Evolutionary conservation across 441 rosid species (phyloP).

Genomic region (Arabidopsis hybrid): DNA sequence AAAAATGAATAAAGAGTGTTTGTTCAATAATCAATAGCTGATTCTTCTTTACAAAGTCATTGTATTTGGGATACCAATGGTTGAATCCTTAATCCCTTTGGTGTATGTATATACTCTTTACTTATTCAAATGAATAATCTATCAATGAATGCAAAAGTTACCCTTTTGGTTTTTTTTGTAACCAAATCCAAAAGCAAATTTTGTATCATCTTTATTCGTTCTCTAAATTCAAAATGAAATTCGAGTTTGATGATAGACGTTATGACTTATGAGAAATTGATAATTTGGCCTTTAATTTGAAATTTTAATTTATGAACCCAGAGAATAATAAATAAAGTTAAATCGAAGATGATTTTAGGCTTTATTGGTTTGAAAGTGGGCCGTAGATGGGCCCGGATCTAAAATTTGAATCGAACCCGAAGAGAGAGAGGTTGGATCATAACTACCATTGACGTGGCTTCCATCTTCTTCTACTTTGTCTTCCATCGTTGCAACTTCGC

Average conservation of each 20-base stretch:
- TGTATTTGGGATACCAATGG: constrained; percentile 18
- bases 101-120: constrained; percentile 2
- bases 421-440: constrained; percentile 35
- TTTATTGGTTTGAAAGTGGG: constrained; percentile 37
- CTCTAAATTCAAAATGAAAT: constrained; percentile 4
- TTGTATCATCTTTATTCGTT: neutral
- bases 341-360: constrained; percentile 7
- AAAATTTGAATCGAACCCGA: constrained; percentile 24
- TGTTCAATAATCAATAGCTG: constrained; percentile 6
- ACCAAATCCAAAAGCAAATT: neutral
- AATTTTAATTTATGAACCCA: neutral
- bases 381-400: constrained; percentile 39
- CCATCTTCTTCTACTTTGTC: constrained; percentile 35
- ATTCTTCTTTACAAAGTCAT: constrained; percentile 17
- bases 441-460: constrained; percentile 31
- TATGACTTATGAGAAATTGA: neutral
- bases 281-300: constrained; percentile 33
- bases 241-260: constrained; percentile 9
- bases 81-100: neutral
- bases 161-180: neutral
- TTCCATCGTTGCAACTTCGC: constrained; percentile 35
- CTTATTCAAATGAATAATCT: constrained; percentile 15
- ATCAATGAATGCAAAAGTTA: neutral
- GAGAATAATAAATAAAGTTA: neutral
- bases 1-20: constrained; percentile 8